Percentiles rank a stretch among this genome's conserved stretches.
Conservation (phyloP, 2,329 filamentous ascomycete genomes). For the Fusarium annulatum region DNA sequence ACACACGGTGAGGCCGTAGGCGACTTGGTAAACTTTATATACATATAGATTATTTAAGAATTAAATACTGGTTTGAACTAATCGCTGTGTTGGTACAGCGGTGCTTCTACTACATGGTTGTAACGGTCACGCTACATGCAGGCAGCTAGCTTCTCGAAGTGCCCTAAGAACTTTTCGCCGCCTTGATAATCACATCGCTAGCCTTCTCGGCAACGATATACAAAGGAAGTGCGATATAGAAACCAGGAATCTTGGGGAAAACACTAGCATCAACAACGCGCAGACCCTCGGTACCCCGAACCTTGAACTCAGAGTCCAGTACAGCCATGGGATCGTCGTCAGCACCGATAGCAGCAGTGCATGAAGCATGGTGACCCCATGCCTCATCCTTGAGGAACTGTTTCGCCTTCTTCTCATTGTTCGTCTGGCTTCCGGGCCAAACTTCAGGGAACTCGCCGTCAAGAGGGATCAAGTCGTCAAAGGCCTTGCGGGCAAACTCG, state of each 20-base stretch:
- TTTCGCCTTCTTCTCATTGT: conserved; percentile 47
- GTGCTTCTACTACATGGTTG: neutral
- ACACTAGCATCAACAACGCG: conserved; percentile 71
- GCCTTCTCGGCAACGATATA: conserved; percentile 69
- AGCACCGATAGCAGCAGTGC: conserved; percentile 47
- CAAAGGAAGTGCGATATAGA: conserved; percentile 31
- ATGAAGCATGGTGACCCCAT: conserved; percentile 51
- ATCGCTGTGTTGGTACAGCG: accelerated
- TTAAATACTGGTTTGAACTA: neutral
- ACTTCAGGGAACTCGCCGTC: conserved; percentile 32
- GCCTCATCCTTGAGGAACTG: conserved; percentile 46
- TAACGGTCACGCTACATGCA: no score
- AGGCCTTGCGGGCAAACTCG: conserved; percentile 59
- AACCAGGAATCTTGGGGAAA: conserved; percentile 52
- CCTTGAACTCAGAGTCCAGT: conserved; percentile 64
- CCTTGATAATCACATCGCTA: conserved; percentile 47
- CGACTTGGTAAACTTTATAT: no score
- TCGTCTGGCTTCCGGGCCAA: conserved; percentile 53
- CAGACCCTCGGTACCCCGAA: conserved; percentile 64
- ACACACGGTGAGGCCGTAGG: no score
- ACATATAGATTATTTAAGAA: neutral
- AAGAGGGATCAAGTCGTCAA: conserved; percentile 30
- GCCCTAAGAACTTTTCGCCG: conserved; percentile 6
- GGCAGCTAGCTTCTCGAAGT: neutral
- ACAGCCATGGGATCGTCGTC: conserved; percentile 53